Conservation (phyloP, 1,284 basidiomycete species). For the Lentinula novae-zelandiae region DNA sequence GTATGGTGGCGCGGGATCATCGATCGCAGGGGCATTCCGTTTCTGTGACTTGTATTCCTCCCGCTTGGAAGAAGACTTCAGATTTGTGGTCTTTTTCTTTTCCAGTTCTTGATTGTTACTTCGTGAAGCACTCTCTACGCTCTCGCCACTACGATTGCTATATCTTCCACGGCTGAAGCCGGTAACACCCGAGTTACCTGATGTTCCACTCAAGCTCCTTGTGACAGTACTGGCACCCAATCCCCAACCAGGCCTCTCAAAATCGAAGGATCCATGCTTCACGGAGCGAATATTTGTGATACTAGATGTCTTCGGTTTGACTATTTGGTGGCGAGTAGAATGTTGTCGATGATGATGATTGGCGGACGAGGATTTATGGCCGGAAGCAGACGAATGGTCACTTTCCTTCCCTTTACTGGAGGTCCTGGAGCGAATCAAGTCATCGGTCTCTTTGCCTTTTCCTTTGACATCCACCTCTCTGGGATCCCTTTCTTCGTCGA, state of each 20-base stretch:
- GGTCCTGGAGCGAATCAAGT: neutral
- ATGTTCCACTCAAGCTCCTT: conserved; percentile 23
- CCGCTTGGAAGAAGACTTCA: conserved; percentile 20
- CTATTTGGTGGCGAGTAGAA: neutral
- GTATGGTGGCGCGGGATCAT: conserved; percentile 19
- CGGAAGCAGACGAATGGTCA: conserved; percentile 9
- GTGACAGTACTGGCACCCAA: conserved; percentile 24
- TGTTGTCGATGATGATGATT: conserved; percentile 4
- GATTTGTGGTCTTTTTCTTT: conserved; percentile 29
- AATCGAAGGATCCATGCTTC: conserved; percentile 69
- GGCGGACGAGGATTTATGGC: neutral
- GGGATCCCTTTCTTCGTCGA: conserved; percentile 13
- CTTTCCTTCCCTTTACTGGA: conserved; percentile 11
- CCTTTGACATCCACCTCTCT: conserved; percentile 1
- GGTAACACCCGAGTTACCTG: conserved; percentile 20
- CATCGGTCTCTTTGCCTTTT: conserved; percentile 6
- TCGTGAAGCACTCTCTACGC: conserved; percentile 6
- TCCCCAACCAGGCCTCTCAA: conserved; percentile 55
- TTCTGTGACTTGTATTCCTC: conserved; percentile 13
- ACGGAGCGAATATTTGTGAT: conserved; percentile 31
- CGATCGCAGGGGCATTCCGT: conserved; percentile 1
- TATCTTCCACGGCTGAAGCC: conserved; percentile 5
- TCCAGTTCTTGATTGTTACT: conserved; percentile 21
- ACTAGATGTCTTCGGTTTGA: conserved; percentile 10
- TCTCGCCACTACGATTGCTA: conserved; percentile 14